phyloP scores from a whole-genome alignment of 116 monocot genomes.

The Cymodocea nodosa region DNA sequence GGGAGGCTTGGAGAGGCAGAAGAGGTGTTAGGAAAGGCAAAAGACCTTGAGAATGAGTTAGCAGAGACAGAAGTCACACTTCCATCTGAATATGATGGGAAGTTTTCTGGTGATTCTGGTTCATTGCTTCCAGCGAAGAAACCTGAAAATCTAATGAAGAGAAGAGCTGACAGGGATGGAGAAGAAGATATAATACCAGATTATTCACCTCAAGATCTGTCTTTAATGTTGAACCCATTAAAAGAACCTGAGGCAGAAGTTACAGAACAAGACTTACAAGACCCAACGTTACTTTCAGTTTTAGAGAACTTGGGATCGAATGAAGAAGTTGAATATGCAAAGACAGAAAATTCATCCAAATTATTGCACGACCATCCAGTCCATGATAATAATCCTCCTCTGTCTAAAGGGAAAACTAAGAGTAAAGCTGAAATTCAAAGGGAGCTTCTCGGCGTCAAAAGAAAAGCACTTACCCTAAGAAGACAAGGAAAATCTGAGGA shows the following conservation, averaged over 20 bases:
- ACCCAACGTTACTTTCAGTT: constrained; percentile 64
- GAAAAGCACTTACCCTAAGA: constrained; percentile 77
- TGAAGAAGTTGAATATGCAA: constrained; percentile 28
- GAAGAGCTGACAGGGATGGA: background rate
- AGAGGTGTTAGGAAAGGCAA: constrained; percentile 49
- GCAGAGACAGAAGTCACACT: constrained; percentile 34
- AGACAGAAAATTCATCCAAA: background rate
- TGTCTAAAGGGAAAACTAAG: background rate
- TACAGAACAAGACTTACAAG: constrained; percentile 77
- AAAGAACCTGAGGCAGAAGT: constrained; percentile 39
- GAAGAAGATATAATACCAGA: background rate
- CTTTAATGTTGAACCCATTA: constrained; percentile 13
- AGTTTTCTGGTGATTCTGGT: background rate
- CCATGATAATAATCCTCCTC: background rate
- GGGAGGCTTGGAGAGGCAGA: constrained; percentile 76
- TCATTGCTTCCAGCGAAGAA: background rate
- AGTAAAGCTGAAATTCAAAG: constrained; percentile 68
- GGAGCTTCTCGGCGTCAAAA: constrained; percentile 76
- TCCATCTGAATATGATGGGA: background rate
- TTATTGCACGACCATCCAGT: background rate
- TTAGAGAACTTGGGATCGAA: constrained; percentile 81
- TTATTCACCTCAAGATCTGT: constrained; percentile 9
- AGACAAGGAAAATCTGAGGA: constrained; percentile 75
- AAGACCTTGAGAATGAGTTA: constrained; percentile 48
- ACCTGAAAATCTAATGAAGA: background rate